Evolutionary conservation across 371 early-diverging fungal genomes (phyloP).

Genomic region (Lichtheimia ornata): DNA sequence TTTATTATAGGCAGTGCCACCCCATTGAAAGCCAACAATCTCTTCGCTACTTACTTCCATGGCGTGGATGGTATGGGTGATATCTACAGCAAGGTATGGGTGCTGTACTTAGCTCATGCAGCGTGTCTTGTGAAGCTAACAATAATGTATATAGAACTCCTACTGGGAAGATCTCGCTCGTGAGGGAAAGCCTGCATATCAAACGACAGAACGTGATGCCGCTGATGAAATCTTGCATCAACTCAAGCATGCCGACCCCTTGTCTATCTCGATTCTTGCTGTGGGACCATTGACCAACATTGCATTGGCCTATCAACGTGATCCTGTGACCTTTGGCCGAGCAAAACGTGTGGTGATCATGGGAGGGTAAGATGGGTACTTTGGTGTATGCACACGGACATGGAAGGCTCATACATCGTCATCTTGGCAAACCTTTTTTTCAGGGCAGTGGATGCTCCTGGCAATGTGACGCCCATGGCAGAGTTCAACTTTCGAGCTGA

Average conservation of each 20-base stretch:
- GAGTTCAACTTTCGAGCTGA: constrained; percentile 64
- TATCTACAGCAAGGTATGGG: constrained; percentile 32
- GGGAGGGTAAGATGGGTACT: constrained; percentile 40
- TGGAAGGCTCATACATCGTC: not conserved
- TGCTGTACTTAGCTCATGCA: too few species aligned
- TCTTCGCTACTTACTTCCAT: constrained; percentile 49
- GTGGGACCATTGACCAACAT: constrained; percentile 65
- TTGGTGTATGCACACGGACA: too few species aligned
- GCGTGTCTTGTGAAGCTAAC: not conserved
- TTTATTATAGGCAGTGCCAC: constrained; percentile 34
- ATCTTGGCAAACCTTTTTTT: not conserved
- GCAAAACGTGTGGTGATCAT: constrained; percentile 52
- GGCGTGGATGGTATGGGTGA: constrained; percentile 54
- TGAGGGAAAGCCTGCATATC: constrained; percentile 18
- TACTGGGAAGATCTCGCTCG: not conserved
- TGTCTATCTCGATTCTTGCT: constrained; percentile 51
- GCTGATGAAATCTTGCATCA: constrained; percentile 53
- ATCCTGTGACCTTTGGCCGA: constrained; percentile 48
- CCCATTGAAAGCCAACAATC: constrained; percentile 35
- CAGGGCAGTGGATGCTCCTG: constrained; percentile 31
- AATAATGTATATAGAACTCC: not conserved
- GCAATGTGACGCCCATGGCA: constrained; percentile 53
- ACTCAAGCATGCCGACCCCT: constrained; percentile 38
- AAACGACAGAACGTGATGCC: constrained; percentile 38
- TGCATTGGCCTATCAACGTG: constrained; percentile 49